Evolutionary conservation across 2,329 filamentous ascomycete species (phyloP).

Genomic region (Phyllosticta citribraziliensis): DNA sequence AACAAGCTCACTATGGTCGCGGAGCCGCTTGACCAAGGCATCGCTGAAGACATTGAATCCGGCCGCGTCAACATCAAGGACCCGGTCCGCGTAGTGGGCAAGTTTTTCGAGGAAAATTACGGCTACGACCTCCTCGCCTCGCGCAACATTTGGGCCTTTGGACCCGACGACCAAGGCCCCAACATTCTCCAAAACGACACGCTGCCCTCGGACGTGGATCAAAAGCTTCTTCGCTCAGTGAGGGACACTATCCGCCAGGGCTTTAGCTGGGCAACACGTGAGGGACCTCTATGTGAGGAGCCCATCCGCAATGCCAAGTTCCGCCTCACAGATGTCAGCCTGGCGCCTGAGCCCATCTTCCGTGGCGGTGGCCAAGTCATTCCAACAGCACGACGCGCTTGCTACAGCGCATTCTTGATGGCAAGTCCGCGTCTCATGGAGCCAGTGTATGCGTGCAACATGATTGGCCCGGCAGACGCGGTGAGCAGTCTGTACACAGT

Average conservation of each 20-base stretch:
- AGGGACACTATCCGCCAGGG: constrained; percentile 91
- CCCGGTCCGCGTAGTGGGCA: constrained; percentile 83
- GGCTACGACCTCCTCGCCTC: constrained; percentile 93
- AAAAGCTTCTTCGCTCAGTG: constrained; percentile 76
- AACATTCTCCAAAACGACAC: constrained; percentile 98
- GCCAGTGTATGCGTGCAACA: constrained; percentile 83
- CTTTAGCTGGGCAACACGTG: constrained; percentile 90
- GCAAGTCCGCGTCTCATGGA: constrained; percentile 95
- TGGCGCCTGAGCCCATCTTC: constrained; percentile 87
- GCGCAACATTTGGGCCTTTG: constrained; percentile 96
- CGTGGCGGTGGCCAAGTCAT: constrained; percentile 95
- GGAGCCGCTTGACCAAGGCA: constrained; percentile 88
- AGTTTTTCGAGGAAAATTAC: constrained; percentile 95
- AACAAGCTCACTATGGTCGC: constrained; percentile 99
- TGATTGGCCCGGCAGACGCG: constrained; percentile 84
- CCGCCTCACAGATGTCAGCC: constrained; percentile 80
- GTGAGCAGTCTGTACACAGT: constrained; percentile 88
- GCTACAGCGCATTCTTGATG: constrained; percentile 96
- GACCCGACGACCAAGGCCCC: constrained; percentile 85
- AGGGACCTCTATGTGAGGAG: constrained; percentile 96
- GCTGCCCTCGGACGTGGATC: constrained; percentile 86
- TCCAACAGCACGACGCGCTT: constrained; percentile 81
- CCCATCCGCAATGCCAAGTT: constrained; percentile 98
- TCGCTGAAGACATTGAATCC: constrained; percentile 87
- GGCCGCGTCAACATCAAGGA: constrained; percentile 87